phyloP scores from a whole-genome alignment of 345 rosid species.

The Clarkia xantiana region DNA sequence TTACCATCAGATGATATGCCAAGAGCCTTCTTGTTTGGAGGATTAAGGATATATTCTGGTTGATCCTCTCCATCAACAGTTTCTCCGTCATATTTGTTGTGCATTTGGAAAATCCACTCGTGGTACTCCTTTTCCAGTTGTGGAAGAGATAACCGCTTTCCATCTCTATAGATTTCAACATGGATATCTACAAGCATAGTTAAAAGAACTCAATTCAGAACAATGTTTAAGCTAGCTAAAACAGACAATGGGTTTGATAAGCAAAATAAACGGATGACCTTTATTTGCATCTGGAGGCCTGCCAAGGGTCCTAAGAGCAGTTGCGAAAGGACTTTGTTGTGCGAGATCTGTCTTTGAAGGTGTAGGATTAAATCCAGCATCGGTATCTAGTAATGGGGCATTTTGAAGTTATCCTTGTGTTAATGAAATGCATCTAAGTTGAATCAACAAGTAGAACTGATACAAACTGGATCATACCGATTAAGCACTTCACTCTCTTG shows the following conservation, averaged over 20 bases:
- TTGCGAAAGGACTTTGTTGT: slow-evolving; percentile 34
- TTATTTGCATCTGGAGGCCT: slow-evolving; percentile 21
- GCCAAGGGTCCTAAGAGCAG: slow-evolving; percentile 45
- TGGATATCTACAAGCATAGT: slow-evolving; percentile 19
- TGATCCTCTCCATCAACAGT: slow-evolving; percentile 41
- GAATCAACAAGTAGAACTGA: background rate
- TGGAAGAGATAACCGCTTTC: slow-evolving; percentile 16
- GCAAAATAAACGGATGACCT: slow-evolving; percentile 16
- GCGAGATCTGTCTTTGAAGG: slow-evolving; percentile 68
- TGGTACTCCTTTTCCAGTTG: slow-evolving; percentile 46
- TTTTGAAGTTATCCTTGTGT: background rate
- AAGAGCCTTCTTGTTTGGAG: slow-evolving; percentile 35
- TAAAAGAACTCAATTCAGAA: background rate
- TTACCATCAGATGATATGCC: slow-evolving; percentile 48
- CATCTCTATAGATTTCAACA: slow-evolving; percentile 23
- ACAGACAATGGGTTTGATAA: no score
- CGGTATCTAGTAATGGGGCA: slow-evolving; percentile 39
- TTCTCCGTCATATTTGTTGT: slow-evolving; percentile 47
- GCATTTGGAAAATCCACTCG: slow-evolving; percentile 64
- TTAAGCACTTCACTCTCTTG: slow-evolving; percentile 53
- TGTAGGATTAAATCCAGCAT: slow-evolving; percentile 68
- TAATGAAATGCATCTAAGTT: background rate
- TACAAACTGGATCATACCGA: slow-evolving; percentile 28
- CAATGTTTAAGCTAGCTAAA: background rate
- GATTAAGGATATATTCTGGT: slow-evolving; percentile 23